Evolutionary conservation across 2,329 filamentous ascomycete species (phyloP), one percentile per base, ranked within the genome.

Genomic region (Neofusicoccum kwambonambiense): DNA sequence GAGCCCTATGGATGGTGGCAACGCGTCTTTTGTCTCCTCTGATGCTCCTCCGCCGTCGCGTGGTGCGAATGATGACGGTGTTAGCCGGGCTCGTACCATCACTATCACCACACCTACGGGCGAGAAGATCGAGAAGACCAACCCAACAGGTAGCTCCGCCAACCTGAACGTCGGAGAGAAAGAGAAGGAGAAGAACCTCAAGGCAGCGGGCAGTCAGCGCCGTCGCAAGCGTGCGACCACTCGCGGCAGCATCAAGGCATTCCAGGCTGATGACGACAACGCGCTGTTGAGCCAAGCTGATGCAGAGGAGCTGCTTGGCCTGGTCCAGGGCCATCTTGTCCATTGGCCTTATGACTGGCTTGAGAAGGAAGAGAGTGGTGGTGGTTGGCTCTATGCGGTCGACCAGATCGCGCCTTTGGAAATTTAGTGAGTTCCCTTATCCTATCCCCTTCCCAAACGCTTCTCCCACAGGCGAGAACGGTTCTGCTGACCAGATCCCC

Each of bases 301-400:
- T 69, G 91, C 93, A 1, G 93, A 96, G 75, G 90, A 91, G 70
- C 79, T 98, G 69, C 81, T 97, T 69, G 86, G 87, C 68, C 80
- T 95, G 80, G 86, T 95, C 31, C 94, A 98, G 77, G 95, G 95
- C 1, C 89, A 93, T 75, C 77, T 99, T 61, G 93, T 99, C 31
- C 82, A 92, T 68, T 99, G 96, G 82, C 95, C 95, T 5, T 97
- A 98, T 77, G 92, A 99, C 73, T 99, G 96, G 87, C 66, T 79
- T 0, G 86, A 90, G 71, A 90, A 89, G 64, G 95, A 98, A 79
- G 95, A 98, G 81, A 87, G 89, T 73, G 93, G 92, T 69, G 92
- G 93, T 64, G 96, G 97, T 75, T 99, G 95, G 95, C 86, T 97
- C 68, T 98, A 97, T 79, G 92, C 94, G 74, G 92, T 98, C 64